Base-by-base conservation (phyloP, 169 alveolate genomes). In the Plasmodium vinckei region DNA sequence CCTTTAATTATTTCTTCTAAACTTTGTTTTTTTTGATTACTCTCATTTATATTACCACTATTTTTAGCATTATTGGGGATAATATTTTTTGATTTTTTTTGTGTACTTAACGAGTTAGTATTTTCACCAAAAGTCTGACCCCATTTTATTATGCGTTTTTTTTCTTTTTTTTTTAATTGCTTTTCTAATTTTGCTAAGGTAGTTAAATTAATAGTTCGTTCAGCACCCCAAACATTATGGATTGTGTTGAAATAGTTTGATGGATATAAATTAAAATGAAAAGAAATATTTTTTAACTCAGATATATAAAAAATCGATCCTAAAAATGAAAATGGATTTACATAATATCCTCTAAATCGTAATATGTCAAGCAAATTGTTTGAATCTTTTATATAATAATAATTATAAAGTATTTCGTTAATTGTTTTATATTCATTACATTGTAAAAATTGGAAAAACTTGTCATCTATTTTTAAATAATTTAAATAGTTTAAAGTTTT, bases 251-350 rank as follows among this genome's bases (percentile, higher is more conserved):
- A 42, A 60, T 53, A 42, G 47, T 47, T 21, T 44, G 17, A 6
- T 9, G n/a, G 17, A 0, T 57, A 44, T 13, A 82, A 10, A 10
- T 82, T 82, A 33, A 82, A 82, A 46, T 53, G 23, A 7, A 4
- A 9, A 25, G 86, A 67, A 42, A 82, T 54, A 13, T 44, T 47
- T 46, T 82, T 44, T 10, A 82, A 56, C 0, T 82, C 82, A 17
- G 54, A 39, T 39, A 72, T 10, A 72, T 82, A 82, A 72, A 19
- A 82, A 15, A 82, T 25, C 46, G 73, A 46, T 1, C 90, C 90
- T 17, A 82, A 61, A 10, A 82, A 68, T 27, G 90, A 82, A 82
- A 82, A 82, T 19, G 90, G 90, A 15, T 82, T 82, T 12, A 82
- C 44, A 46, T 65, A 46, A 60, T 46, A 42, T 6, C 90, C 86